These are phyloP conservation scores for Geotrichum candidum DNA, from an alignment of 1,139 yeast genomes.

Conservation along the genomic window DNA sequence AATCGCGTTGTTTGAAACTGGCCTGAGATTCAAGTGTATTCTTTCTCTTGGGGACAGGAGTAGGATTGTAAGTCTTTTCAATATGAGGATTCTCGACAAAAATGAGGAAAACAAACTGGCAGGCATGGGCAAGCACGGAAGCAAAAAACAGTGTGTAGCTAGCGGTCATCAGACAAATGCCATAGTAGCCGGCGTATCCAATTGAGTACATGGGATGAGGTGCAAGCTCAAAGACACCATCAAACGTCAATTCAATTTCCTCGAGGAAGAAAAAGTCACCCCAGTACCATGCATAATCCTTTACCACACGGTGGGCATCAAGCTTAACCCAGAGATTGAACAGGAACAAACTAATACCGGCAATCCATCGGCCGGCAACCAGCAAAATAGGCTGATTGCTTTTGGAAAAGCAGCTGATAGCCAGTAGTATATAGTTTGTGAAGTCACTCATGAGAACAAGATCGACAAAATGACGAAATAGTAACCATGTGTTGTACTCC, in stretches of 20 bases:
- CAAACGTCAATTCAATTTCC: slow-evolving; percentile 74
- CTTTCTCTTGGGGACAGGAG: slow-evolving; percentile 29
- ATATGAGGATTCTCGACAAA: slow-evolving; percentile 84
- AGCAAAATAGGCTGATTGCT: slow-evolving; percentile 41
- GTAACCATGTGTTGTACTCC: slow-evolving; percentile 79
- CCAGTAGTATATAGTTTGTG: slow-evolving; percentile 66
- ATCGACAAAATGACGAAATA: slow-evolving; percentile 76
- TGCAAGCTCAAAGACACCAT: slow-evolving; percentile 86
- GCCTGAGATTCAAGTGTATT: slow-evolving; percentile 15
- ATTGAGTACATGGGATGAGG: slow-evolving; percentile 94
- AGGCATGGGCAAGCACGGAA: slow-evolving; percentile 70
- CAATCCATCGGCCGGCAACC: slow-evolving; percentile 37
- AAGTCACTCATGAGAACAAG: slow-evolving; percentile 83
- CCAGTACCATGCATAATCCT: slow-evolving; percentile 95
- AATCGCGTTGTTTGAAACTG: slow-evolving; percentile 10
- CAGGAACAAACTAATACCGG: slow-evolving; percentile 47
- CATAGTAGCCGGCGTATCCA: slow-evolving; percentile 85
- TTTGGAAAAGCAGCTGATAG: slow-evolving; percentile 48
- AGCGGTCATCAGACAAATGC: slow-evolving; percentile 71
- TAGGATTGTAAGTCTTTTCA: slow-evolving; percentile 59
- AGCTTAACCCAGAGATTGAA: slow-evolving; percentile 84
- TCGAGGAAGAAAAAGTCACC: slow-evolving; percentile 87
- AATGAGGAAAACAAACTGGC: slow-evolving; percentile 72
- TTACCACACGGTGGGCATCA: slow-evolving; percentile 84
- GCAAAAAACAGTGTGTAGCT: slow-evolving; percentile 67